A percentile compares a stretch with the other conserved stretches of the same genome.
These are phyloP conservation scores for Tubosaeta brunneosetosa DNA, from an alignment of 768 basidiomycete genomes.

Conservation along the genomic window DNA sequence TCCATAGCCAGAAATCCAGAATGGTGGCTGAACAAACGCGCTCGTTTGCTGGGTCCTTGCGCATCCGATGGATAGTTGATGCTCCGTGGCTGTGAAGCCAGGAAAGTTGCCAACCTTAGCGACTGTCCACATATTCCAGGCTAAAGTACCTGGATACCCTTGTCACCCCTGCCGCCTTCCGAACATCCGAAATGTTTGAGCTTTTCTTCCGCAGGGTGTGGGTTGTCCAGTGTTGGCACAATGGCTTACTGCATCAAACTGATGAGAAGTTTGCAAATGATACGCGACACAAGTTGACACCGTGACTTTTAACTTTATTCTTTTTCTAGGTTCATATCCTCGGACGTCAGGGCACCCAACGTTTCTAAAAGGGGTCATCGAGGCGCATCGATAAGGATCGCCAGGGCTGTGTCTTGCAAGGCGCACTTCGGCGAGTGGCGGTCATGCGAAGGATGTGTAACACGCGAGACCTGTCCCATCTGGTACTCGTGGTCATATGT, in stretches of 20 bases:
- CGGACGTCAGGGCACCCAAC: conserved; percentile 10
- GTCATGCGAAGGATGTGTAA: conserved; percentile 11
- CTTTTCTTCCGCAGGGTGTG: conserved; percentile 3
- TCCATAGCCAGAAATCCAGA: too few relatives aligned
- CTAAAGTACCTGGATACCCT: neutral
- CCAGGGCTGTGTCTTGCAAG: conserved; percentile 8
- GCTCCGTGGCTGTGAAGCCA: neutral
- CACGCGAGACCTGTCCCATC: conserved; percentile 13
- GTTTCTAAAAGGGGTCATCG: conserved; percentile 17
- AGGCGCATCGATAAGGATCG: conserved; percentile 31
- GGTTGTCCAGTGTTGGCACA: neutral
- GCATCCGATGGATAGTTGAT: too few relatives aligned
- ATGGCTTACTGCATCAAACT: conserved; percentile 7
- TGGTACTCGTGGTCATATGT: conserved; percentile 22
- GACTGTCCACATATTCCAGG: neutral
- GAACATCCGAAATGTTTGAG: conserved; percentile 18
- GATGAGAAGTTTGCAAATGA: conserved; percentile 7
- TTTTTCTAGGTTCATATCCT: conserved; percentile 16
- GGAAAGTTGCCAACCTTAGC: neutral
- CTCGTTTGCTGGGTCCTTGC: too few relatives aligned
- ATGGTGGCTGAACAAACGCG: too few relatives aligned
- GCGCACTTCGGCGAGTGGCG: conserved; percentile 11
- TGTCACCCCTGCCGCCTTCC: neutral
- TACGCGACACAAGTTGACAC: conserved; percentile 14
- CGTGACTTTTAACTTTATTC: conserved; percentile 17